Conservation (phyloP, 805 yeast genomes). For the Saccharomyces kudriavzevii region DNA sequence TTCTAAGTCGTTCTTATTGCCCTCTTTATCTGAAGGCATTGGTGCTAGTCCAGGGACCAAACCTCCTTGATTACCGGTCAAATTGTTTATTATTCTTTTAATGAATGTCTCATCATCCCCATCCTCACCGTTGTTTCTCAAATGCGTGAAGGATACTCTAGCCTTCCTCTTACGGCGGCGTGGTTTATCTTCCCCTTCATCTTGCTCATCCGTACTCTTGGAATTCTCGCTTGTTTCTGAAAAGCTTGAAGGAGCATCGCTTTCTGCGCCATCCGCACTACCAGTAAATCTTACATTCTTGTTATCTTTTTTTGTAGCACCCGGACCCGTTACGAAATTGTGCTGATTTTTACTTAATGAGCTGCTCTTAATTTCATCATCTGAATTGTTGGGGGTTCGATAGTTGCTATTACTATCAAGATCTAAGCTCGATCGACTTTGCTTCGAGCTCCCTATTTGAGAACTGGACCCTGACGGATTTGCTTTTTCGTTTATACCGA, state of each 20-base stretch:
- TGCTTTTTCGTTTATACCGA: background rate
- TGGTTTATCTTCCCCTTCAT: background rate
- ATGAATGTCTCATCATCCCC: constrained; percentile 23
- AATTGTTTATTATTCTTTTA: constrained; percentile 23
- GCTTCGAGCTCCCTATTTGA: background rate
- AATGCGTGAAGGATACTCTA: background rate
- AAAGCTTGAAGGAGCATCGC: background rate
- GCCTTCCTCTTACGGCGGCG: constrained; percentile 5
- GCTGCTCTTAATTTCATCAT: background rate
- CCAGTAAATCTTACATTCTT: background rate
- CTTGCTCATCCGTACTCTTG: background rate
- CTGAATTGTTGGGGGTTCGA: background rate
- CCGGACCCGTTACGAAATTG: background rate
- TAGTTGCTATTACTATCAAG: background rate
- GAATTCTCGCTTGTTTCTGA: background rate
- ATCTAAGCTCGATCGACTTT: background rate
- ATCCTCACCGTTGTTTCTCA: constrained; percentile 11
- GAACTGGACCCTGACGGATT: background rate
- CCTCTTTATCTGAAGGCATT: constrained; percentile 9
- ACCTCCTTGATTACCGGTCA: constrained; percentile 28
- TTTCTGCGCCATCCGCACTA: background rate
- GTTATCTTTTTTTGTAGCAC: background rate
- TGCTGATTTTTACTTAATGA: background rate
- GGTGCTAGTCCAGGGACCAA: constrained; percentile 27
- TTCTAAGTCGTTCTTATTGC: constrained; percentile 34